Evolutionary conservation across 1,284 basidiomycete species (phyloP).

Genomic region (Ustilago tritici): DNA sequence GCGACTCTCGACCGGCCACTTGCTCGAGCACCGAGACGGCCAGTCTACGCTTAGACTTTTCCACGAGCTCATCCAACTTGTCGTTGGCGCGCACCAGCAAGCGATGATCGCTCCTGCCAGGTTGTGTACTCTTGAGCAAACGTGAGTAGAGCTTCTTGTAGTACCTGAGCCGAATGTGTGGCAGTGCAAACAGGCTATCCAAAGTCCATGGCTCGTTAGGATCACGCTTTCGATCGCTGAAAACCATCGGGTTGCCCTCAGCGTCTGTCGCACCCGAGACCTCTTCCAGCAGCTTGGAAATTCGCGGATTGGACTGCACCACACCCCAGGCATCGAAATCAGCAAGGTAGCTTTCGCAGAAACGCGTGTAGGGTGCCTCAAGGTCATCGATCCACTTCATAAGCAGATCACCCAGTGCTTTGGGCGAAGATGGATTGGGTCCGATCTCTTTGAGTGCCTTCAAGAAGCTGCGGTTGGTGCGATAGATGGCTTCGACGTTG

Average conservation of each 20-base stretch:
- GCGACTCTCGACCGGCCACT: constrained; percentile 39
- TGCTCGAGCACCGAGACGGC: constrained; percentile 54
- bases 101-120: constrained; percentile 87
- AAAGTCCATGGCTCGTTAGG: constrained; percentile 78
- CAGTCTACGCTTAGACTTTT: constrained; percentile 72
- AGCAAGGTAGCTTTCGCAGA: constrained; percentile 78
- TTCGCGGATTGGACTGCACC: constrained; percentile 80
- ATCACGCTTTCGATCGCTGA: constrained; percentile 54
- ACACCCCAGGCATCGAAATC: constrained; percentile 88
- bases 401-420: constrained; percentile 91
- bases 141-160: constrained; percentile 91
- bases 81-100: constrained; percentile 84
- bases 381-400: constrained; percentile 88
- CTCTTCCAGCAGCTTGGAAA: constrained; percentile 78
- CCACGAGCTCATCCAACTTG: constrained; percentile 81
- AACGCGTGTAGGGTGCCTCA: constrained; percentile 85
- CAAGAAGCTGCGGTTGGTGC: constrained; percentile 83
- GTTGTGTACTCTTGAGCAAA: constrained; percentile 86
- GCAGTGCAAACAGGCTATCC: constrained; percentile 87
- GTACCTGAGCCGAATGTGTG: constrained; percentile 85
- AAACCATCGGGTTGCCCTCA: constrained; percentile 49
- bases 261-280: constrained; percentile 74
- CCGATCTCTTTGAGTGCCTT: constrained; percentile 90
- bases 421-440: constrained; percentile 90
- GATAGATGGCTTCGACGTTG: constrained; percentile 89